Conservation (phyloP, 768 basidiomycete genomes). For the Tubosaeta brunneosetosa region DNA sequence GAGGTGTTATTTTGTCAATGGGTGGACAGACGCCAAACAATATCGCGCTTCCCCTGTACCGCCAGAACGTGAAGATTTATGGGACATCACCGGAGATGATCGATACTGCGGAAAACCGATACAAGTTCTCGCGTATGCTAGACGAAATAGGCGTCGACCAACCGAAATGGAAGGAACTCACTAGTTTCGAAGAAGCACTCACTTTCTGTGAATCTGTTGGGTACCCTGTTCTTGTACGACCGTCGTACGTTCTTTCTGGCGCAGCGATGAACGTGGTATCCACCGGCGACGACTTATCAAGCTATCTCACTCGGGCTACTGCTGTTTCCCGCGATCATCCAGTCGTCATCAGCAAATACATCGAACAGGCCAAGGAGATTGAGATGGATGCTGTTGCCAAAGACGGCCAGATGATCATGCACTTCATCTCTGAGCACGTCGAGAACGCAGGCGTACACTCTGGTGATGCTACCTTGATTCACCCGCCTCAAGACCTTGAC, state of each 20-base stretch:
- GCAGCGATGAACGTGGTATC: conserved; percentile 99
- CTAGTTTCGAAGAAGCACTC: conserved; percentile 82
- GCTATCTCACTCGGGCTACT: conserved; percentile 91
- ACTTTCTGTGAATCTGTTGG: conserved; percentile 90
- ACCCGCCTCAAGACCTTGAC: conserved; percentile 97
- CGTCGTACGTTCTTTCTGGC: conserved; percentile 98
- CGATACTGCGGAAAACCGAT: conserved; percentile 97
- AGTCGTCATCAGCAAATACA: conserved; percentile 98
- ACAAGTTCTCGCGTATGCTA: conserved; percentile 97
- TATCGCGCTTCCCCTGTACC: conserved; percentile 91
- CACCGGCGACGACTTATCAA: conserved; percentile 83
- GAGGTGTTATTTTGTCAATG: conserved; percentile 95
- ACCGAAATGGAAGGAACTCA: conserved; percentile 94
- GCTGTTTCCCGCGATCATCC: conserved; percentile 96
- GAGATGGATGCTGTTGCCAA: conserved; percentile 99
- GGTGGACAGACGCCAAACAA: conserved; percentile 99
- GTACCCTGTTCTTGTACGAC: conserved; percentile 93
- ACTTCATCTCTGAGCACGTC: conserved; percentile 98
- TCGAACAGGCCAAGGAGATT: conserved; percentile 99
- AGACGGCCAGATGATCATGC: conserved; percentile 98
- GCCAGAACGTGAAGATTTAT: conserved; percentile 97
- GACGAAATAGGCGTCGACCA: conserved; percentile 99
- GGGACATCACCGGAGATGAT: conserved; percentile 99
- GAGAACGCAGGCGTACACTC: conserved; percentile 99
- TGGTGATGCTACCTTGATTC: conserved; percentile 96